Evolutionary conservation across 169 alveolate species (phyloP), one percentile per base, ranked within the genome.

Genomic region (Plasmodium vivax): DNA sequence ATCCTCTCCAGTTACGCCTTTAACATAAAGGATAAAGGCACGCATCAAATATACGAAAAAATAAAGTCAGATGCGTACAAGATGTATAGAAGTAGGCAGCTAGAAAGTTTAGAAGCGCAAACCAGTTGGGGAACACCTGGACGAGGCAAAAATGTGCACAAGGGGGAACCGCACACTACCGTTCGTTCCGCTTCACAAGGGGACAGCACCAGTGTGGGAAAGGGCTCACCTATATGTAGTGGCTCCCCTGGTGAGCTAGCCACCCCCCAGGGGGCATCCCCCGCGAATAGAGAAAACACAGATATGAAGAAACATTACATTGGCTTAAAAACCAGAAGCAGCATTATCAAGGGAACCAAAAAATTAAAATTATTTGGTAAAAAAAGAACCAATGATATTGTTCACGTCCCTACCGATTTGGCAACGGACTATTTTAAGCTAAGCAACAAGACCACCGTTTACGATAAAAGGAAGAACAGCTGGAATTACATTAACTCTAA

Each of bases 401-500:
- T 90, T 62, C 68, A 41, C 73, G 75, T 71, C 27, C 94, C 94
- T 4, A 81, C 12, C 45, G 94, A 90, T 72, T 81, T 90, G 51
- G 94, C 94, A 23, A 81, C 94, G 4, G 94, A 90, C 34, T 90
- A 90, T 62, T 90, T 90, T 71, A 79, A 90, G 54, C 71, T 90
- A 51, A 58, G 56, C 74, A 82, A 90, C 54, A 82, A 81, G 27
- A 81, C 94, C 83, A 74, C 82, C 23, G 27, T 81, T 80, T 68
- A 68, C 54, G 91, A 90, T 71, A 90, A 90, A 32, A 90, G 68
- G 83, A 72, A 90, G 73, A 90, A 68, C 71, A 90, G 79, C 27
- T 90, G 94, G 94, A 90, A 90, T 62, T 90, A 90, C 81, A 90
- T 90, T 41, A 90, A 47, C 74, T 43, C 83, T n/a, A 90, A 90